These are phyloP conservation scores for Kwoniella sp. DNA, from an alignment of 768 basidiomycete species.

Conservation along the genomic window DNA sequence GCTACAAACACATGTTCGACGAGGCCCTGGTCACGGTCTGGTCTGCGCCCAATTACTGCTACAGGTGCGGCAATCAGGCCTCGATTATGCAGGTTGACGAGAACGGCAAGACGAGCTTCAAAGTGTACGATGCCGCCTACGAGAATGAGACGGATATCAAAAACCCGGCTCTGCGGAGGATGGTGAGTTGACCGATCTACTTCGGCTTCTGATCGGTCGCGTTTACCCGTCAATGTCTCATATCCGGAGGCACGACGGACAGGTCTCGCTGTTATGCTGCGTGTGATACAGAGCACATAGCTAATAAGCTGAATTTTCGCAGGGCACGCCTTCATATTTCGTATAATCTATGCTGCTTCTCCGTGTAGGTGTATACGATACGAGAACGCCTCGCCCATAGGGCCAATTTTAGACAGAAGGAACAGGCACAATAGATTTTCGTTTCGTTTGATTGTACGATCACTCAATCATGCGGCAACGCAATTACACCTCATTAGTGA, in stretches of 20 bases:
- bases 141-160: slow-evolving; percentile 87
- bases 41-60: slow-evolving; percentile 58
- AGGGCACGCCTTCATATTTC: slow-evolving; percentile 48
- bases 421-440: too few species aligned
- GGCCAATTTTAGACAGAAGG: too few species aligned
- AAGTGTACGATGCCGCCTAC: slow-evolving; percentile 80
- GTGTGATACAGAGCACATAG: background rate
- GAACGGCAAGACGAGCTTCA: slow-evolving; percentile 66
- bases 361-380: too few species aligned
- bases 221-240: slow-evolving; percentile 1
- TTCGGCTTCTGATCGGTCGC: background rate
- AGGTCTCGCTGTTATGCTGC: too few species aligned
- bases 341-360: slow-evolving; percentile 30
- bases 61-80: slow-evolving; percentile 78
- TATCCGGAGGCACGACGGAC: background rate
- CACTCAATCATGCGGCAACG: too few species aligned
- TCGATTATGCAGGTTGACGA: slow-evolving; percentile 83
- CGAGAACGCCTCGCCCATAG: too few species aligned
- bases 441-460: too few species aligned
- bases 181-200: slow-evolving; percentile 65
- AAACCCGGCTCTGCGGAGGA: slow-evolving; percentile 68
- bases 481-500: too few species aligned
- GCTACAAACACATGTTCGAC: slow-evolving; percentile 57
- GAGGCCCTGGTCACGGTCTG: slow-evolving; percentile 54
- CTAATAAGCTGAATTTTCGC: background rate